Evolutionary conservation across 192 early-diverging fungal genomes (phyloP), one percentile per base, ranked within the genome.

Genomic region (Powellomyces hirtus): DNA sequence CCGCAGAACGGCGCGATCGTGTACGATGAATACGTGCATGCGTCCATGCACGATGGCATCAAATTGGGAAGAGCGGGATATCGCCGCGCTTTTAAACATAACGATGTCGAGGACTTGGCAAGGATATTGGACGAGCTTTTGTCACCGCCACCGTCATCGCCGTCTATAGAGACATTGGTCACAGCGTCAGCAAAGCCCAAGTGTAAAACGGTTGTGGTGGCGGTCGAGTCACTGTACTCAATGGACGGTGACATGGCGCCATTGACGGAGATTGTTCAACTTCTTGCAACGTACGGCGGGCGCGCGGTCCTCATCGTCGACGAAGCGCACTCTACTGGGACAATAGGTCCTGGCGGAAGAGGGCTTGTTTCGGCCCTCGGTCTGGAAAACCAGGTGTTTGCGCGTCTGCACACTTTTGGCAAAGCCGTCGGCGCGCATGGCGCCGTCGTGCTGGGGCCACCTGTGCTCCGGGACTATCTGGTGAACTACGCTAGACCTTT

Each of bases 311-410:
- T 94, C 13, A 80, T 91, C 49, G 89, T 94, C 3, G 92, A 94
- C 70, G 92, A 94, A 81, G 90, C 90, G 20, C 92, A 94, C 74
- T 83, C 89, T 7, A 92, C 89, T n/a, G 92, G 91, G 4, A 84
- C 91, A 1, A 88, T 70, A 70, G 92, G 92, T 5, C 35, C 71
- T 7, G 52, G 81, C 29, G 92, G 92, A 36, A 64, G 86, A 14
- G 92, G 92, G 34, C 72, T 92, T 0, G 88, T 88, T 0, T 77
- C 72, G 59, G 75, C 86, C 26, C 66, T 91, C 13, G 84, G 85
- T 13, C 64, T 94, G 38, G 83, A 91, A 64, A 38, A 67, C 53
- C 59, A 78, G 35, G 77, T 92, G 8, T 91, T 90, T 85, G 91
- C 89, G 4, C 78, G 91, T 33, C 70, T 94, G 0, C 86, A 90